Percentiles rank a stretch among this genome's conserved stretches.
phyloP scores from a whole-genome alignment of 768 basidiomycete genomes.

The Exidia glandulosa region DNA sequence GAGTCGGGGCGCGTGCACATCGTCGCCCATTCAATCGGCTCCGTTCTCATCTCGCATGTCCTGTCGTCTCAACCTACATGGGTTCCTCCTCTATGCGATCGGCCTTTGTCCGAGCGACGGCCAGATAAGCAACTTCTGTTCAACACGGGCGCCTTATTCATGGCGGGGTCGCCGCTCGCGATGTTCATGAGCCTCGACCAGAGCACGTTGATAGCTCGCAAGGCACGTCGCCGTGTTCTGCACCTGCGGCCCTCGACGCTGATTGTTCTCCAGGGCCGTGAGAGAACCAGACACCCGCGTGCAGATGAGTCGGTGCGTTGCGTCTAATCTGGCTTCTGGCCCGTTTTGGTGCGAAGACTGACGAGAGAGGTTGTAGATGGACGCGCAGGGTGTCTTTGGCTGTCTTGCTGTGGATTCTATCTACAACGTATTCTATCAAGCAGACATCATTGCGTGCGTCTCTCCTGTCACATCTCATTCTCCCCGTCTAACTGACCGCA shows the following conservation, averaged over 20 bases:
- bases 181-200: constrained; percentile 33
- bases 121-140: constrained; percentile 24
- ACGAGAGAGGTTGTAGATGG: constrained; percentile 18
- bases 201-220: constrained; percentile 30
- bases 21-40: constrained; percentile 32
- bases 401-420: constrained; percentile 29
- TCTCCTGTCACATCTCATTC: too few relatives aligned
- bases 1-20: constrained; percentile 27
- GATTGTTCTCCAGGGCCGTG: not conserved
- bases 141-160: constrained; percentile 23
- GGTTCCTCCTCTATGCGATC: not conserved
- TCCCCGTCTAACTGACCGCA: too few relatives aligned
- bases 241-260: too few relatives aligned
- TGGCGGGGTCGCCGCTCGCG: constrained; percentile 28
- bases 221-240: constrained; percentile 21
- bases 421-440: constrained; percentile 31
- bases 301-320: constrained; percentile 31
- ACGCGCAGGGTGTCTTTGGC: constrained; percentile 28
- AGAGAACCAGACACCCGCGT: constrained; percentile 23
- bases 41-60: constrained; percentile 28
- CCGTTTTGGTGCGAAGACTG: not conserved
- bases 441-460: constrained; percentile 33
- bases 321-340: not conserved
- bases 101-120: not conserved
- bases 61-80: constrained; percentile 29